Conservation (phyloP, 768 basidiomycete genomes). For the Boletus rubroflammeus region DNA sequence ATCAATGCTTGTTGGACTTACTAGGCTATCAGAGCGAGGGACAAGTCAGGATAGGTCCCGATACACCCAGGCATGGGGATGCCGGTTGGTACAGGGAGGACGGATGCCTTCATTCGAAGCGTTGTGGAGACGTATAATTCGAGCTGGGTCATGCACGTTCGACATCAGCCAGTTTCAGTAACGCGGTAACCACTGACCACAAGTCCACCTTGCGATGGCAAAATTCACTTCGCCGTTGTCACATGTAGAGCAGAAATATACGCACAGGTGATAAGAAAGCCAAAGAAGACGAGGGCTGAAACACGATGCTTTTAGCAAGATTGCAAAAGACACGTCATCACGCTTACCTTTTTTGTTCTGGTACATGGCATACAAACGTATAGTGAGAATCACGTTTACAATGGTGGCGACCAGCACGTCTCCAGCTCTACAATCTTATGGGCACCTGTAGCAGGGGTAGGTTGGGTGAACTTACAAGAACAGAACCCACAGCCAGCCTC, state of each 20-base stretch:
- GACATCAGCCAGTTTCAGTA: not conserved
- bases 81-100: not conserved
- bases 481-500: not conserved
- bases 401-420: not conserved
- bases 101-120: not conserved
- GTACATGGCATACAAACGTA: not conserved
- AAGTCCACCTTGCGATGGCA: not conserved
- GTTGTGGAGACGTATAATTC: not conserved
- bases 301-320: not conserved
- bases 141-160: not conserved
- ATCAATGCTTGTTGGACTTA: not conserved
- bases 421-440: not conserved
- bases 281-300: not conserved
- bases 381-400: not conserved
- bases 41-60: not conserved
- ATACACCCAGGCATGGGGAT: not conserved
- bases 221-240: not conserved
- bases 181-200: not conserved
- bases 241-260: not conserved
- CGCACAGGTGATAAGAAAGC: not conserved
- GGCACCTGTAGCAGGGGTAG: not conserved
- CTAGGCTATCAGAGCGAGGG: not conserved
- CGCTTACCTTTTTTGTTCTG: not conserved
- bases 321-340: not conserved
- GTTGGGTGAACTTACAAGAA: not conserved